Evolutionary conservation across 768 basidiomycete species (phyloP).

Genomic region (Kwoniella sp.): DNA sequence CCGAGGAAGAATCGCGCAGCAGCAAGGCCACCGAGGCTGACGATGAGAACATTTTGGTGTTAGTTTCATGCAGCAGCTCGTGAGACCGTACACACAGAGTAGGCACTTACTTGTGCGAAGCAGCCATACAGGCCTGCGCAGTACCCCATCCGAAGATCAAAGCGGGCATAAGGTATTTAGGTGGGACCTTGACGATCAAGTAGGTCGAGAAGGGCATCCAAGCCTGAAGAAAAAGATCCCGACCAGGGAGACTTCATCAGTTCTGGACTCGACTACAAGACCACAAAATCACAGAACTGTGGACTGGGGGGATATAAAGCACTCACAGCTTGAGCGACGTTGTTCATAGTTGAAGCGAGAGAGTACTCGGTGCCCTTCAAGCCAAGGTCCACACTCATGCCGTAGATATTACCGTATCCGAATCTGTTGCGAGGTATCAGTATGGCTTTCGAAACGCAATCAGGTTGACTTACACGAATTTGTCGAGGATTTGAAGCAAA

Average conservation of each 20-base stretch:
- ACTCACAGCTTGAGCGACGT: background rate
- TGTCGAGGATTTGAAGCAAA: slow-evolving; percentile 49
- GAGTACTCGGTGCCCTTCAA: slow-evolving; percentile 37
- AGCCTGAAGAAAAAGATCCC: background rate
- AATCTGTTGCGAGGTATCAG: slow-evolving; percentile 6
- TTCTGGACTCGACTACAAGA: too few species aligned
- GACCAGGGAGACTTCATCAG: too few species aligned
- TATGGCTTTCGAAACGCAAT: too few species aligned
- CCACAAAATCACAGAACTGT: too few species aligned
- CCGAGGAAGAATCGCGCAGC: slow-evolving; percentile 54
- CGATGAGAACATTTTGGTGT: too few species aligned
- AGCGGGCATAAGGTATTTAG: slow-evolving; percentile 41
- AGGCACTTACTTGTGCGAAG: slow-evolving; percentile 5
- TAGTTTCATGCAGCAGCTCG: too few species aligned
- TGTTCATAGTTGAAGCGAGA: background rate
- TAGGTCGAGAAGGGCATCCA: slow-evolving; percentile 52
- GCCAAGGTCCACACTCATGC: slow-evolving; percentile 34
- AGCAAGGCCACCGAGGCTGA: slow-evolving; percentile 32
- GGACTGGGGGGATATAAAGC: too few species aligned
- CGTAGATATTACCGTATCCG: slow-evolving; percentile 46
- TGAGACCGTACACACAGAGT: too few species aligned
- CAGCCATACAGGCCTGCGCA: slow-evolving; percentile 33
- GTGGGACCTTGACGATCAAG: slow-evolving; percentile 44
- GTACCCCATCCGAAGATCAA: slow-evolving; percentile 47
- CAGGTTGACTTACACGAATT: slow-evolving; percentile 28